Evolutionary conservation across 2,329 filamentous ascomycete genomes (phyloP).

Genomic region (Colletotrichum simmondsii): DNA sequence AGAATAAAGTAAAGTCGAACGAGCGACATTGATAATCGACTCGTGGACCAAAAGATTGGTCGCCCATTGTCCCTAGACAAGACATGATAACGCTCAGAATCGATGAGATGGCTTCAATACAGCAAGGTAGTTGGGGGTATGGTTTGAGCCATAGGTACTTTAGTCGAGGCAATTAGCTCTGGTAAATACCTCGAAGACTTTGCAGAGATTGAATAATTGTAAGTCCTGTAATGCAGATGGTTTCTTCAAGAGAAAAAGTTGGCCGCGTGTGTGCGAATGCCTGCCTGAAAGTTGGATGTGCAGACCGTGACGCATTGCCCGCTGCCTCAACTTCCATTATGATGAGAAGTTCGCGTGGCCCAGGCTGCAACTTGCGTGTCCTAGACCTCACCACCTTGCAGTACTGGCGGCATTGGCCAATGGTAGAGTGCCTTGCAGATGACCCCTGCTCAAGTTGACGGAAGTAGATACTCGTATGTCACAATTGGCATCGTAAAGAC

Average conservation of each 20-base stretch:
- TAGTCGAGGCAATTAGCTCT: background rate
- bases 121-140: background rate
- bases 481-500: too few species aligned
- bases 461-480: too few species aligned
- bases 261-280: background rate
- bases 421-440: background rate
- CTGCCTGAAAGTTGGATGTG: background rate
- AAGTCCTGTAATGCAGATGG: too few species aligned
- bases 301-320: background rate
- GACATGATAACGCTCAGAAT: background rate
- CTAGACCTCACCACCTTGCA: background rate
- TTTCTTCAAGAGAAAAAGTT: background rate
- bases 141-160: background rate
- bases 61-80: background rate
- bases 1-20: slow-evolving; percentile 43
- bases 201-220: too few species aligned
- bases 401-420: background rate
- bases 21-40: slow-evolving; percentile 38
- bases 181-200: too few species aligned
- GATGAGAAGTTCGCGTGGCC: background rate
- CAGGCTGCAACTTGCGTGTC: background rate
- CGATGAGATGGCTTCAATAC: background rate
- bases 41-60: slow-evolving; percentile 38
- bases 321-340: background rate
- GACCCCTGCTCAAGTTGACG: too few species aligned